phyloP scores from a whole-genome alignment of 2,329 filamentous ascomycete genomes.

The Phoma herbarum region DNA sequence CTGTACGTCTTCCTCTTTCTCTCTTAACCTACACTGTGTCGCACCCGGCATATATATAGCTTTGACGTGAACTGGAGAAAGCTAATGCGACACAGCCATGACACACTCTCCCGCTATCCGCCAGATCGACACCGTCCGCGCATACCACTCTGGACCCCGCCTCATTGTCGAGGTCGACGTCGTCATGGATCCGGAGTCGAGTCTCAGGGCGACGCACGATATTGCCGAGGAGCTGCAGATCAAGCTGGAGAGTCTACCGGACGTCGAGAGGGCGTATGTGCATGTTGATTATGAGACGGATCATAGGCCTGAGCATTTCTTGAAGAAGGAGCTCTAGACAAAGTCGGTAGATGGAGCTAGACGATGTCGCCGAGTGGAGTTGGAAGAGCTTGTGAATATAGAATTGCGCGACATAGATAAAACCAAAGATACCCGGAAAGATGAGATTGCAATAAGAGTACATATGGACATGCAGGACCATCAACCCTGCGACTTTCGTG shows the following conservation, averaged over 20 bases:
- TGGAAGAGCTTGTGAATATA: neutral
- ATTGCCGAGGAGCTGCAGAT: conserved; percentile 93
- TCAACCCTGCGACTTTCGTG: too few species aligned
- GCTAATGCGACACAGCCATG: conserved; percentile 61
- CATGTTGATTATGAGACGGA: conserved; percentile 98
- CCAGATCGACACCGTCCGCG: conserved; percentile 93
- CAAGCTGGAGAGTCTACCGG: conserved; percentile 89
- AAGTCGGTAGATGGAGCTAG: neutral
- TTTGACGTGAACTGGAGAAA: too few species aligned
- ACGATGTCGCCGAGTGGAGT: neutral
- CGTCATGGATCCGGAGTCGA: conserved; percentile 81
- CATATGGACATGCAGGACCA: too few species aligned
- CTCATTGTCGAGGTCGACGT: conserved; percentile 96
- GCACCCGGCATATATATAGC: too few species aligned
- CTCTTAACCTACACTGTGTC: neutral
- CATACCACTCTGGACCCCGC: conserved; percentile 87
- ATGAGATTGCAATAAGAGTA: too few species aligned
- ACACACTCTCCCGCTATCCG: conserved; percentile 83
- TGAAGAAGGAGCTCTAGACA: conserved; percentile 69
- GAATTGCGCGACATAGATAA: too few species aligned
- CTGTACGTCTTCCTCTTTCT: conserved; percentile 57
- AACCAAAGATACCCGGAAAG: too few species aligned
- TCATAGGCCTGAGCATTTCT: conserved; percentile 85
- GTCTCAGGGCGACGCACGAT: conserved; percentile 82
- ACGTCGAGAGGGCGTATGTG: conserved; percentile 93